Base-by-base conservation (phyloP, 78 protist genomes). In the Protostelium mycophagum region DNA sequence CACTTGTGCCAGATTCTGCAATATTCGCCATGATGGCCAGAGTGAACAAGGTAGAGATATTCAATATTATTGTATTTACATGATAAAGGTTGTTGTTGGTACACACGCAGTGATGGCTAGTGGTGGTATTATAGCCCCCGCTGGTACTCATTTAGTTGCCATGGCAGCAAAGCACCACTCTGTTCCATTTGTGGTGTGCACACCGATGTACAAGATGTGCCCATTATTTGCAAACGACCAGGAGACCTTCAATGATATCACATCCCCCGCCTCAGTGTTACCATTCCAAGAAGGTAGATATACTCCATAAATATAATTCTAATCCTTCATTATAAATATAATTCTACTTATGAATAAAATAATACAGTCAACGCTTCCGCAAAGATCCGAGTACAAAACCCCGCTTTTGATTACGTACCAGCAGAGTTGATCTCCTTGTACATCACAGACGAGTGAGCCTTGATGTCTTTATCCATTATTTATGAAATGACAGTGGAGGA, bases 11-110 rank as follows among this genome's bases (percentile, higher is more conserved):
- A 0, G 99, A 97, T 88, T 29, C 96, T 23, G 93, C 97, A 35
- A 93, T 96, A 34, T 98, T 95, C 85, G 98, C 98, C 38, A 63
- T 98, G 94, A 98, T 98, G 99, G 83, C 98, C 1, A 73, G 98
- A 0, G 98, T 97, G 31, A 95, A 96, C 93, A 98, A 98, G 88
- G 98, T 96, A 9, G 37, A 94, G 0, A 1, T 95, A 28, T 93
- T 92, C 36, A 36, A 90, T 10, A 36, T 39, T 0, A 86, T 34
- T 9, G 10, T 16, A 10, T 89, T 36, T 9, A 85, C 51, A 16
- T 34, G 83, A 16, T 38, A 89, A 5, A 34, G 88, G 94, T 95
- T 35, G 88, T 94, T 0, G 88, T 94, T 34, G 96, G 95, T 23
- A 90, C 97, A 36, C 97, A 94, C 51, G 94, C 95, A 0, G 97